Evolutionary conservation across 257 asterid genomes (phyloP).

Genomic region (Anisodus tanguticus): DNA sequence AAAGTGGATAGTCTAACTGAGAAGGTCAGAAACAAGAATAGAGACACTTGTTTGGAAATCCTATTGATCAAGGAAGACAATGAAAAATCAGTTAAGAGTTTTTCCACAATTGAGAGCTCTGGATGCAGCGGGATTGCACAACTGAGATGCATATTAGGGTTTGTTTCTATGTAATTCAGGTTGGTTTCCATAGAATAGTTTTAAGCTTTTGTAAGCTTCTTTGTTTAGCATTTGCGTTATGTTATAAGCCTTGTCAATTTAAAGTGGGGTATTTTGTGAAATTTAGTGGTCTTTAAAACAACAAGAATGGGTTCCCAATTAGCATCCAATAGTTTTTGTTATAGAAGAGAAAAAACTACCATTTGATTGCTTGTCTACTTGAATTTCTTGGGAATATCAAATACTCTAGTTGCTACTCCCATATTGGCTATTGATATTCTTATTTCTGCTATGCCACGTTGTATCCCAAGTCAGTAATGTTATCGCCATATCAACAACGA

Average conservation of each 20-base stretch:
- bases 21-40: background rate
- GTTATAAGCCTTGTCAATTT: background rate
- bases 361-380: slow-evolving; percentile 10
- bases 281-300: background rate
- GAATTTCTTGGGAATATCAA: background rate
- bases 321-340: background rate
- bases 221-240: background rate
- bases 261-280: slow-evolving; percentile 12
- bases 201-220: background rate
- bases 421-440: slow-evolving; percentile 4
- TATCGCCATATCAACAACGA: background rate
- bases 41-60: slow-evolving; percentile 24
- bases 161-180: background rate
- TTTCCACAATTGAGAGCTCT: background rate
- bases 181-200: background rate
- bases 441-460: background rate
- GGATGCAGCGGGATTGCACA: background rate
- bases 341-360: slow-evolving; percentile 6
- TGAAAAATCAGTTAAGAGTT: slow-evolving; percentile 1
- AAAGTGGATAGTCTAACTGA: background rate
- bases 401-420: background rate
- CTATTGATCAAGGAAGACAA: slow-evolving; percentile 13
- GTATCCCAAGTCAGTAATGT: background rate
- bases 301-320: slow-evolving; percentile 18
- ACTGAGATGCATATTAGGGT: background rate